phyloP scores from a whole-genome alignment of 805 yeast species.

The Blastobotrys robertii region DNA sequence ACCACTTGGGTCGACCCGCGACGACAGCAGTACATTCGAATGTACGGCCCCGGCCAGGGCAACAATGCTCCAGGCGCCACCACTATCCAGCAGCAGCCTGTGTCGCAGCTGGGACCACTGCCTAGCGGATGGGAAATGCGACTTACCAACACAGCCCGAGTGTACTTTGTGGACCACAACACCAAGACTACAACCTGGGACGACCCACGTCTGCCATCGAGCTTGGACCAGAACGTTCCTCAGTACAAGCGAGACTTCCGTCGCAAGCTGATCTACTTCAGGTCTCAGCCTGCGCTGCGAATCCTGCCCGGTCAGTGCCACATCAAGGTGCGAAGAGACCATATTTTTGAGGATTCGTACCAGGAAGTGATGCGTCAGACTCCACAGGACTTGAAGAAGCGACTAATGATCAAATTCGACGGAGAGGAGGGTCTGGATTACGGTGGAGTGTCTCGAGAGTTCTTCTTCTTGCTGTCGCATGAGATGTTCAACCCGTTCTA shows the following conservation, averaged over 20 bases:
- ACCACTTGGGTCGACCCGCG: conserved; percentile 99
- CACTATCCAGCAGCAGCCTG: conserved; percentile 95
- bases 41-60: conserved; percentile 49
- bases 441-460: conserved; percentile 98
- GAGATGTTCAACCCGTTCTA: conserved; percentile 99
- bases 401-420: conserved; percentile 95
- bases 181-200: conserved; percentile 99
- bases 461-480: conserved; percentile 90
- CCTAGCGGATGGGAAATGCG: conserved; percentile 99
- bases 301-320: conserved; percentile 98
- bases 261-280: conserved; percentile 92
- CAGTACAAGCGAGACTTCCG: conserved; percentile 98
- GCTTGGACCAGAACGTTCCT: conserved; percentile 96
- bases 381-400: conserved; percentile 94
- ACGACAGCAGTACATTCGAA: conserved; percentile 95
- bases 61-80: conserved; percentile 50
- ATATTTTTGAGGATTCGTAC: conserved; percentile 93
- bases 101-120: conserved; percentile 92
- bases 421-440: conserved; percentile 99
- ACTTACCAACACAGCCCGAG: conserved; percentile 95
- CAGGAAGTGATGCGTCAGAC: conserved; percentile 99
- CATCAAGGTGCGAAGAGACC: conserved; percentile 93
- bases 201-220: conserved; percentile 96
- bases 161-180: conserved; percentile 96
- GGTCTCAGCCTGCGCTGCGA: conserved; percentile 96